Conservation (phyloP, 2,329 filamentous ascomycete species). For the Colletotrichum liriopes region DNA sequence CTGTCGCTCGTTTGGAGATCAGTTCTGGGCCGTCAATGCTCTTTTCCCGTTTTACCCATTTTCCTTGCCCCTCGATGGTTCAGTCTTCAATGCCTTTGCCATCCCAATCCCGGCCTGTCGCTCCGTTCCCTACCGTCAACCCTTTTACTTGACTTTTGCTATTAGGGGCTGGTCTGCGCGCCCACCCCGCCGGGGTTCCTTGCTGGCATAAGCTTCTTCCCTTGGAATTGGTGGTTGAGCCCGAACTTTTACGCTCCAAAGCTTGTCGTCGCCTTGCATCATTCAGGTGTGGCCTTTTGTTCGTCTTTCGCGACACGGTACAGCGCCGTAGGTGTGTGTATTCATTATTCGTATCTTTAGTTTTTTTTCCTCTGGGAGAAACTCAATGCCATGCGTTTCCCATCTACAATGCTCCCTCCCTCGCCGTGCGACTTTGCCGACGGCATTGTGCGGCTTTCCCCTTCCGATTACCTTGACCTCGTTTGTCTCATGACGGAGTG, state of each 20-base stretch:
- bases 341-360: constrained; percentile 19
- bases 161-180: constrained; percentile 20
- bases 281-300: background rate
- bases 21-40: constrained; percentile 27
- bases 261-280: constrained; percentile 7
- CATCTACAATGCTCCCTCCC: background rate
- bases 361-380: background rate
- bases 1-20: constrained; percentile 18
- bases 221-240: constrained; percentile 13
- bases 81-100: constrained; percentile 23
- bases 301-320: background rate
- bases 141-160: constrained; percentile 32
- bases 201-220: constrained; percentile 11
- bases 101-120: constrained; percentile 4
- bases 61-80: constrained; percentile 4
- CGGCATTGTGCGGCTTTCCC: background rate
- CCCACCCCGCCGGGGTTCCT: constrained; percentile 12
- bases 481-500: constrained; percentile 10
- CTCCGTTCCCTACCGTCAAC: background rate
- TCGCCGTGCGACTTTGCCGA: constrained; percentile 5
- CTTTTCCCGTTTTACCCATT: background rate
- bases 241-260: constrained; percentile 10
- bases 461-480: background rate
- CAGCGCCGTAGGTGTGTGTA: background rate
- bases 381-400: background rate